A percentile compares a stretch with the other conserved stretches of the same genome.
Conservation (phyloP, 2,329 filamentous ascomycete species). For the Colletotrichum noveboracense region DNA sequence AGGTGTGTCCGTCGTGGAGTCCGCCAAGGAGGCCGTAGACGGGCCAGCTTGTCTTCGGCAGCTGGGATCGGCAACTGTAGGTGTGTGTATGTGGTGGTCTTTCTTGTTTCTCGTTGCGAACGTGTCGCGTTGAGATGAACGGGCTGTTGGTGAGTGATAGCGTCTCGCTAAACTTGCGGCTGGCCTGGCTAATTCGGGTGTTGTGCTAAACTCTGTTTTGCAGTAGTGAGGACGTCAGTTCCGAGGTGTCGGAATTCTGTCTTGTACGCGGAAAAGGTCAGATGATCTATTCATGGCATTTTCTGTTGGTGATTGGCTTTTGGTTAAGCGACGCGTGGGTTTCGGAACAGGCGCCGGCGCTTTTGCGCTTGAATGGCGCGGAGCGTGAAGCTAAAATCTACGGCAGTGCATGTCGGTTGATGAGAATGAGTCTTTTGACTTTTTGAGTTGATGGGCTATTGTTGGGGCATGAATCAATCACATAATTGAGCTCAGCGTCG, state of each 20-base stretch:
- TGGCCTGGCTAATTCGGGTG: not conserved
- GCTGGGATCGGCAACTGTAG: constrained; percentile 15
- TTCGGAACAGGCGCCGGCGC: not conserved
- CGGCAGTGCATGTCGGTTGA: not conserved
- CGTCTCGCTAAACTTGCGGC: not conserved
- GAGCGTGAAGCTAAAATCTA: not conserved
- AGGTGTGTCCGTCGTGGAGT: not conserved
- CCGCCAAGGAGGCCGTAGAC: not conserved
- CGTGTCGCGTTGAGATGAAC: not conserved
- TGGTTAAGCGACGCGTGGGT: not conserved
- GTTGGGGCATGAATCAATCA: not conserved
- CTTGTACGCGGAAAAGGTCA: not conserved
- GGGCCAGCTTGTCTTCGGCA: constrained; percentile 12
- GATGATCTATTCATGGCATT: not conserved
- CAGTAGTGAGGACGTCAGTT: not conserved
- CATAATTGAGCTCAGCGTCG: not conserved
- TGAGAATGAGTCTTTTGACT: not conserved
- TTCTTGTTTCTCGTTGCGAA: not conserved
- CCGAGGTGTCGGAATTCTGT: not conserved
- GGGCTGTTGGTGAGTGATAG: not conserved
- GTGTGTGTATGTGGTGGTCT: too few species aligned
- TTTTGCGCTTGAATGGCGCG: not conserved
- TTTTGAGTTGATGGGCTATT: not conserved
- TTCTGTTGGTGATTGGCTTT: not conserved
- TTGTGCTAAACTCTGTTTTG: not conserved